Evolutionary conservation across 164 flowering plant species (phyloP).

Genomic region (Dillenia turbinata): DNA sequence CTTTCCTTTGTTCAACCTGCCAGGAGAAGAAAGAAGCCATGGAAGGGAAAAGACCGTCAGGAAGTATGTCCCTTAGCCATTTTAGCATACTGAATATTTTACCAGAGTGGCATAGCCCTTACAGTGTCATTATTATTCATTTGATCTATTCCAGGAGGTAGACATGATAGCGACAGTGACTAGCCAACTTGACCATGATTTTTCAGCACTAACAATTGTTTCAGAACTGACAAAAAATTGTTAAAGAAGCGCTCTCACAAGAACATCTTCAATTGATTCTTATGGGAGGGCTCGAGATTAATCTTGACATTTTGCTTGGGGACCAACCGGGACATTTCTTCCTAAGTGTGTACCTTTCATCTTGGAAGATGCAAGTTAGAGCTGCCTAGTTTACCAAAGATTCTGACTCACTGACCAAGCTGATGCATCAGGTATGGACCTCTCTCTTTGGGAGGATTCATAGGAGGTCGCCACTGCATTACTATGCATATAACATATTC

Average conservation of each 20-base stretch:
- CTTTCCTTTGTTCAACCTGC: constrained; percentile 88
- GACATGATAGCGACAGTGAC: constrained; percentile 63
- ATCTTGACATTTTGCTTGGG: constrained; percentile 11
- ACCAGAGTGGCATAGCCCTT: background rate
- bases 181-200: constrained; percentile 23
- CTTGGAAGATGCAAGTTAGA: constrained; percentile 12
- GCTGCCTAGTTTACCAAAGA: constrained; percentile 8
- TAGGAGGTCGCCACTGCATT: constrained; percentile 11
- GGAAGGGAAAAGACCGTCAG: constrained; percentile 87
- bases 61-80: constrained; percentile 30
- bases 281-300: constrained; percentile 10
- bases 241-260: constrained; percentile 8
- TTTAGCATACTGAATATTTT: background rate
- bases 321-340: constrained; percentile 4
- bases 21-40: constrained; percentile 95
- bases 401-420: constrained; percentile 15
- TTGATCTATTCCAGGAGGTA: constrained; percentile 35
- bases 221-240: constrained; percentile 17
- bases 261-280: constrained; percentile 7
- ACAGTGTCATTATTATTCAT: background rate
- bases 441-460: constrained; percentile 9
- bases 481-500: no score
- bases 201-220: constrained; percentile 29
- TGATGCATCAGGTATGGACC: background rate
- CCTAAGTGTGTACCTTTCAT: constrained; percentile 9